phyloP scores from a whole-genome alignment of 305 asterid species.

The Ajuga reptans region DNA sequence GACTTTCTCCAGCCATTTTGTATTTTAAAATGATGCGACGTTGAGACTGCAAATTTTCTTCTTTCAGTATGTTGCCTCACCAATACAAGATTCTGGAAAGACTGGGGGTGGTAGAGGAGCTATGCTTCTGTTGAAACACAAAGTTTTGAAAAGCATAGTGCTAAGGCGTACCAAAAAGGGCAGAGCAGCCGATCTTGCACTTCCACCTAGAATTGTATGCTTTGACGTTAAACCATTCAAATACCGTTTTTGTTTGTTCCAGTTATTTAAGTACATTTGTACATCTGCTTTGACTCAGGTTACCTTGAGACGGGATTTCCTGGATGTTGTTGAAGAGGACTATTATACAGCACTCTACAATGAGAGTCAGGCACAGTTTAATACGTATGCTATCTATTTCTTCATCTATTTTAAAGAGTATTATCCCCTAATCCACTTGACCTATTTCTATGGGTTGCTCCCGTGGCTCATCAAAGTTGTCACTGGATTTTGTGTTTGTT shows the following conservation, averaged over 20 bases:
- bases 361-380: slow-evolving; percentile 79
- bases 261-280: background rate
- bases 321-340: slow-evolving; percentile 76
- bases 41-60: slow-evolving; percentile 14
- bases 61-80: slow-evolving; percentile 62
- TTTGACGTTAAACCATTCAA: slow-evolving; percentile 6
- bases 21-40: slow-evolving; percentile 2
- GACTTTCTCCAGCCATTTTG: background rate
- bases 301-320: slow-evolving; percentile 57
- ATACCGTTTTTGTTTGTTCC: slow-evolving; percentile 4
- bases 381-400: slow-evolving; percentile 48
- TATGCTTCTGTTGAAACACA: slow-evolving; percentile 72
- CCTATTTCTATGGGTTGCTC: background rate
- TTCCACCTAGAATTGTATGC: slow-evolving; percentile 79
- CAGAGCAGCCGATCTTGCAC: slow-evolving; percentile 89
- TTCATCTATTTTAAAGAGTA: background rate
- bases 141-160: slow-evolving; percentile 60
- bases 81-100: slow-evolving; percentile 59
- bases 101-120: slow-evolving; percentile 48
- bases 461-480: slow-evolving; percentile 10
- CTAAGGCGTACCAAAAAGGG: slow-evolving; percentile 89
- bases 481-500: background rate
- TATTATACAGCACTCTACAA: slow-evolving; percentile 69
- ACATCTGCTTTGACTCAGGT: slow-evolving; percentile 42
- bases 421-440: background rate